Evolutionary conservation across 140 eudicot genomes (phyloP).

Genomic region (Erigeron philadelphicus): DNA sequence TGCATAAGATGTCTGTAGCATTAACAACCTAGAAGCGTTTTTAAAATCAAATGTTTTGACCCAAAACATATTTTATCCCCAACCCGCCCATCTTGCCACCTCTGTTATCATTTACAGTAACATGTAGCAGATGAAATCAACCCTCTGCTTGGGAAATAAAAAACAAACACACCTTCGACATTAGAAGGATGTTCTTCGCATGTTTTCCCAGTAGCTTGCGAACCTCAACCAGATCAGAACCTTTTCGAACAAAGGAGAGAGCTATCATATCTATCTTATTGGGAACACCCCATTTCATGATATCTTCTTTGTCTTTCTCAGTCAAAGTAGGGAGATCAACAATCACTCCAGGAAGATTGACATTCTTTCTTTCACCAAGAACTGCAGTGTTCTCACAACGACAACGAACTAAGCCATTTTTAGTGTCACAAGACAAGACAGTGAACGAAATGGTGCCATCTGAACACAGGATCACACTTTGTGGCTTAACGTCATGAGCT

Average conservation of each 20-base stretch:
- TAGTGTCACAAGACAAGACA: slow-evolving; percentile 50
- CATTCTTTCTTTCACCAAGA: slow-evolving; percentile 60
- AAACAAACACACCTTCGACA: slow-evolving; percentile 45
- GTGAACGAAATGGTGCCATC: slow-evolving; percentile 58
- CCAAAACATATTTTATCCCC: too few relatives aligned
- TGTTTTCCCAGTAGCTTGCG: slow-evolving; percentile 52
- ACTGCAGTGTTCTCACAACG: slow-evolving; percentile 63
- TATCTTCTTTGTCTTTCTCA: slow-evolving; percentile 58
- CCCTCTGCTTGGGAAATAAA: neutral
- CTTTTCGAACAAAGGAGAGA: slow-evolving; percentile 56
- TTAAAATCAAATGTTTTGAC: too few relatives aligned
- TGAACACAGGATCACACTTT: slow-evolving; percentile 50
- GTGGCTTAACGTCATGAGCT: slow-evolving; percentile 52
- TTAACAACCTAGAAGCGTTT: too few relatives aligned
- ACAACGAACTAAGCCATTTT: slow-evolving; percentile 47
- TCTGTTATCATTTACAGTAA: neutral
- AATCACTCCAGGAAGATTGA: slow-evolving; percentile 60
- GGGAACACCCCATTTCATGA: slow-evolving; percentile 58
- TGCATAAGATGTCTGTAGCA: too few relatives aligned
- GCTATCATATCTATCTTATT: slow-evolving; percentile 56
- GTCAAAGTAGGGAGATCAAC: slow-evolving; percentile 61
- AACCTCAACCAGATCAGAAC: slow-evolving; percentile 57
- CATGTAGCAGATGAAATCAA: neutral
- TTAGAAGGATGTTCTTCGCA: slow-evolving; percentile 49
- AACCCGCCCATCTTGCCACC: neutral